phyloP scores from a whole-genome alignment of 805 yeast species.

The Clavispora santaluciae region DNA sequence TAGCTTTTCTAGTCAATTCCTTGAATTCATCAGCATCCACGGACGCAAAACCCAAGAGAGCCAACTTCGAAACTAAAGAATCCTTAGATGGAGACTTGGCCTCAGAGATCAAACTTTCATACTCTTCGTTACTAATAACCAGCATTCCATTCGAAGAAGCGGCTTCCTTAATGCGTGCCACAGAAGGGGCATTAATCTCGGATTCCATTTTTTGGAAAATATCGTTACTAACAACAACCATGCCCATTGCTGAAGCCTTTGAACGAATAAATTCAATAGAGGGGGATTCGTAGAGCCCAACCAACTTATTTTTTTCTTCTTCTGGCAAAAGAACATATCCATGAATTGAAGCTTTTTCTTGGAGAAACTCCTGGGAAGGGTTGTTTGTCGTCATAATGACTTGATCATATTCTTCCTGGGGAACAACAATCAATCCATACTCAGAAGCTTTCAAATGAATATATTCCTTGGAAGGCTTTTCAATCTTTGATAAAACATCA shows the following conservation, averaged over 20 bases:
- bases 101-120: neutral
- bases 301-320: neutral
- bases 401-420: neutral
- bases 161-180: neutral
- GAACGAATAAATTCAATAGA: neutral
- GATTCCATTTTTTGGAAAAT: neutral
- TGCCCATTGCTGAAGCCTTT: neutral
- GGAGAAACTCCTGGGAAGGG: neutral
- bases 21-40: neutral
- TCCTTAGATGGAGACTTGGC: slow-evolving; percentile 1
- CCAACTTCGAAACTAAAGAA: neutral
- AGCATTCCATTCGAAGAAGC: neutral
- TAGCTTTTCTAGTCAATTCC: slow-evolving; percentile 6
- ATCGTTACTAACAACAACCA: neutral
- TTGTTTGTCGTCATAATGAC: neutral
- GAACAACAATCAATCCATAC: neutral
- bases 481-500: too few species aligned
- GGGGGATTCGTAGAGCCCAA: neutral
- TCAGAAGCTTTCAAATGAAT: slow-evolving; percentile 32
- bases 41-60: neutral
- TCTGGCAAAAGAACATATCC: neutral
- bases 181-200: neutral
- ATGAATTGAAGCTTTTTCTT: neutral
- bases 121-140: slow-evolving; percentile 2
- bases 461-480: slow-evolving; percentile 31